Evolutionary conservation across 192 early-diverging fungal genomes (phyloP), one percentile per base, ranked within the genome.

Genomic region (Glomus cerebriforme): DNA sequence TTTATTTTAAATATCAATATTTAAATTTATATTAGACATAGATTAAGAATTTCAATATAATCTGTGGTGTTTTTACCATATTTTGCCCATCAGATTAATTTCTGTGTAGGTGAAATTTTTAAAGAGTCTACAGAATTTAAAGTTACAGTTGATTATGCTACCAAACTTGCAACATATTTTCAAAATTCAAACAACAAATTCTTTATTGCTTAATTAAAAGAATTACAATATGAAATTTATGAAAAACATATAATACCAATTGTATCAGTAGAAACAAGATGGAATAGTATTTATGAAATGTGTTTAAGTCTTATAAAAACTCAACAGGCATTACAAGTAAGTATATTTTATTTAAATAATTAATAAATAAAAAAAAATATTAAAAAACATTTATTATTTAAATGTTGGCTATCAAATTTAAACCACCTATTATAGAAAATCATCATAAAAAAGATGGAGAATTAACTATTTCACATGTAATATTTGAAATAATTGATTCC

Each of bases 171-270:
- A 10, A 45, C 68, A 43, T 70, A 70, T 70, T 45, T 70, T 70
- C 6, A 26, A 70, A 70, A 70, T 70, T n/a, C 68, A 27, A 70
- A 24, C 10, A 39, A 70, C 39, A 70, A 70, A 29, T 70, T 43
- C 24, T 70, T 70, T 70, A 70, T 70, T 27, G 39, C 39, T 8
- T 1, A 35, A 17, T 19, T 66, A 19, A 13, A 66, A 66, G 43
- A 45, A 1, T 7, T 66, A 12, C 26, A 32, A n/a, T n/a, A n/a
- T n/a, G n/a, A n/a, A n/a, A n/a, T n/a, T n/a, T n/a, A n/a, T n/a
- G n/a, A n/a, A n/a, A n/a, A n/a, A n/a, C n/a, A n/a, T n/a, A n/a
- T n/a, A n/a, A n/a, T n/a, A n/a, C n/a, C n/a, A n/a, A n/a, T n/a
- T n/a, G n/a, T n/a, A n/a, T n/a, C n/a, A n/a, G n/a, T n/a, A n/a